phyloP scores from a whole-genome alignment of 164 flowering plant genomes.

The Vitis vinifera region ASM3070453v1 NC_081813.1:2153001-2153500 shows the following conservation, averaged over 20 bases:
- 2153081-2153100: background rate
- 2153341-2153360: background rate
- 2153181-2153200: conserved; percentile 4
- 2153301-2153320: conserved; percentile 82
- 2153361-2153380: background rate
- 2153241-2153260: conserved; percentile 98
- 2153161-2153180: conserved; percentile 44
- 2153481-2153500: no score
- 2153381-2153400: no score
- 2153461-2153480: no score
- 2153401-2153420: no score
- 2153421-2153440: no score
- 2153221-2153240: conserved; percentile 44
- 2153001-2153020: no score
- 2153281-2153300: conserved; percentile 86
- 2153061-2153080: no score
- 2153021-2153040: no score
- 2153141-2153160: conserved; percentile 80
- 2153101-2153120: conserved; percentile 78
- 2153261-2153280: conserved; percentile 97
- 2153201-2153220: background rate
- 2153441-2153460: no score
- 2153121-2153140: conserved; percentile 78
- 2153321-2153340: conserved; percentile 10
- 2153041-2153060: no score